Base-by-base conservation (phyloP, 2,329 filamentous ascomycete genomes). In the Penicillium sp. region DNA sequence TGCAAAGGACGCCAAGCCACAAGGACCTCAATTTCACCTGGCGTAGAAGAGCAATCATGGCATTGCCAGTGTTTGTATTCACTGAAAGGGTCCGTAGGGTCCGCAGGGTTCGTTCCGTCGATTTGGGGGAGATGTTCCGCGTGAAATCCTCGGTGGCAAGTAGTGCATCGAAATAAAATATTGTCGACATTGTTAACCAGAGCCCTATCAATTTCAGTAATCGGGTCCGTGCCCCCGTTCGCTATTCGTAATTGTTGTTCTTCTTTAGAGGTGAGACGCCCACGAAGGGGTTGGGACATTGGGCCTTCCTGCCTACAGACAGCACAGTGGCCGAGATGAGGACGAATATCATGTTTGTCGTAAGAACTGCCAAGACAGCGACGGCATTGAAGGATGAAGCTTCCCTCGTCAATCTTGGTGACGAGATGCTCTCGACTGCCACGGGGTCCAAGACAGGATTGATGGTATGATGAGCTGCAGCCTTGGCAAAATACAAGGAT, bases 341-440 rank as follows among this genome's bases (percentile, higher is more conserved):
- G 93, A 1, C 88, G 87, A 19, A 79, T 81, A 0, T 68, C 61
- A 62, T 97, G 91, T 67, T 90, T 93, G 69, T 86, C 87, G 59
- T 80, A 78, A 46, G 87, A 82, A 21, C 83, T 70, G 3, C 88
- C 88, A 60, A 98, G 83, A 71, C 95, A 99, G 55, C 88, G 89
- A 63, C 87, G 88, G 76, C 95, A 99, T 71, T 99, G 95, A 39
- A 99, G 78, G 16, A 99, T 88, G 66, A 96, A 98, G 37, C 88
- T 76, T 2, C 88, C 86, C 1, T 88, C 80, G 2, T 81, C 87
- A 52, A 97, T 76, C 72, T 98, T 99, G 25, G 92, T 98, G 10
- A 91, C 91, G 35, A 95, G 78, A 72, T 98, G 95, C n/a, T 96
- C 92, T 59, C 95, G 84, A 13, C 73, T 79, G 51, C 83, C 84